Evolutionary conservation across 495 filamentous ascomycete genomes (phyloP).

Genomic region (Aeminium ludgeri): DNA sequence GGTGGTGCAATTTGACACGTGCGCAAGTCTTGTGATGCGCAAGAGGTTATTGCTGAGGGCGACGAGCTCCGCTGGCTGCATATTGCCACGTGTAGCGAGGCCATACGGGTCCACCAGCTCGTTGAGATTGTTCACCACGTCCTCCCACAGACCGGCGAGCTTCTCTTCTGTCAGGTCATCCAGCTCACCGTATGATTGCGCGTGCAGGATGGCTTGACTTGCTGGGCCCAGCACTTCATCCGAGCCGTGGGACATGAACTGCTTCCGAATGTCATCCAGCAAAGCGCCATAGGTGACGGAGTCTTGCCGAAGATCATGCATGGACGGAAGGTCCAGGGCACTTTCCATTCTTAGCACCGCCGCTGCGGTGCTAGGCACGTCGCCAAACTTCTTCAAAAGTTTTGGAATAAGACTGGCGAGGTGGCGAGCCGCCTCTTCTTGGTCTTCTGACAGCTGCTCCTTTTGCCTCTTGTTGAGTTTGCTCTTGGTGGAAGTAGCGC

Average conservation of each 20-base stretch:
- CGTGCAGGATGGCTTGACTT: conserved; percentile 64
- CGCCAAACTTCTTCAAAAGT: conserved; percentile 80
- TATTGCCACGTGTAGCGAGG: conserved; percentile 41
- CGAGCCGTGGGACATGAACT: conserved; percentile 81
- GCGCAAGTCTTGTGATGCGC: conserved; percentile 68
- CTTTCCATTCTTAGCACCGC: conserved; percentile 77
- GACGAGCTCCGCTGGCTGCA: conserved; percentile 42
- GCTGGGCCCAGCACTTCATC: conserved; percentile 73
- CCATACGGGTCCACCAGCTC: conserved; percentile 51
- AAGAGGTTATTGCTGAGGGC: conserved; percentile 65
- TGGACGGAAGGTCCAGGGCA: conserved; percentile 69
- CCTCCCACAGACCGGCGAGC: conserved; percentile 69
- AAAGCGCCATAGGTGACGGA: conserved; percentile 63
- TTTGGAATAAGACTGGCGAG: conserved; percentile 66
- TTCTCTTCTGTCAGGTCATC: conserved; percentile 69
- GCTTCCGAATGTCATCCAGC: conserved; percentile 81
- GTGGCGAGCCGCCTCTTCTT: conserved; percentile 55
- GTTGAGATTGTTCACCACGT: conserved; percentile 51
- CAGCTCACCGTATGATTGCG: conserved; percentile 68
- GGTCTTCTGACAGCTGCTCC: conserved; percentile 44
- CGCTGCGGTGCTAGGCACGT: conserved; percentile 68
- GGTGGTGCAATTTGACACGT: conserved; percentile 57
- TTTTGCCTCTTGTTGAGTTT: conserved; percentile 35
- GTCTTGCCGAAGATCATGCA: conserved; percentile 77
- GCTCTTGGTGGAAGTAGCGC: conserved; percentile 17